Base-by-base conservation (phyloP, 2,329 filamentous ascomycete genomes). In the Arthroderma uncinatum region DNA sequence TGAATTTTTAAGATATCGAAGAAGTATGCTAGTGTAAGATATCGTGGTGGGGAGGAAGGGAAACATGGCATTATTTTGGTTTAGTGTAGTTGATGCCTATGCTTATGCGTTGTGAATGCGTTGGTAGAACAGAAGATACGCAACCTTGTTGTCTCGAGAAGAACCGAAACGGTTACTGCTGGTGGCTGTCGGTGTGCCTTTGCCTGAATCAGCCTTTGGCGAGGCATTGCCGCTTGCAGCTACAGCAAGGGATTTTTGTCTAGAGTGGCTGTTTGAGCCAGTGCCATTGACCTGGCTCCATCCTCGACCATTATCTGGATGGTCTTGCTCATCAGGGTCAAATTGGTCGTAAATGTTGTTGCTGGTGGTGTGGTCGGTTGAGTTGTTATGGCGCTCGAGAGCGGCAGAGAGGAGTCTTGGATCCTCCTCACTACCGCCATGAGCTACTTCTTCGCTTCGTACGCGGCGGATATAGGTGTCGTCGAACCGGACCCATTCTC, bases 101-200 rank as follows among this genome's bases (percentile, higher is more conserved):
- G 21, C 19, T 55, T 42, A 55, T 25, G 53, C 21, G 25, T n/a
- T 37, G 53, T 58, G 56, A 52, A 93, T 81, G 66, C 83, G 83
- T 75, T 96, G 86, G 72, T 98, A 98, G 74, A 98, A 95, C 67
- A 98, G 75, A 63, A 98, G 82, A 73, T 98, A 98, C 2, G 93
- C 93, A 58, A 96, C 92, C 78, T 95, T 95, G 78, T 92, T 95
- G 71, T 97, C 92, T 72, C 89, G 89, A 68, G 87, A 72, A 16
- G 78, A 79, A 5, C 25, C 30, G 64, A 84, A 83, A 71, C 72
- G 70, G 57, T 72, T 72, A 48, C 73, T 82, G 44, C 44, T 48
- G 44, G 25, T 28, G 6, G 25, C 34, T 21, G 39, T 42, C 78
- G 69, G 76, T 61, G 71, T 82, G 72, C 73, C 82, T 78, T 66